Evolutionary conservation across 2,329 filamentous ascomycete genomes (phyloP).

Genomic region (Cladosporium sp.): DNA sequence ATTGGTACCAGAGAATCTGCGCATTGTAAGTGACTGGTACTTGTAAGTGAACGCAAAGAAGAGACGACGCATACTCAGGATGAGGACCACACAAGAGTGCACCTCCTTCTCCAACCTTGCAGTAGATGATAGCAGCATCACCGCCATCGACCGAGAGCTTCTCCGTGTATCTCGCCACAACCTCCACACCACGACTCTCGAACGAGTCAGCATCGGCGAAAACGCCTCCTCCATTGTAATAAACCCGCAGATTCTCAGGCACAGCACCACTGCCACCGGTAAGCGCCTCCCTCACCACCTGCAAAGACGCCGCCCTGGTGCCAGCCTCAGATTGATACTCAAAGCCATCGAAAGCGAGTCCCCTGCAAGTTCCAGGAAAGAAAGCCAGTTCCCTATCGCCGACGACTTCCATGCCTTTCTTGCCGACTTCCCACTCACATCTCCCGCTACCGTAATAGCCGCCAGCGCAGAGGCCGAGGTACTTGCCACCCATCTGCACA

Average conservation of each 20-base stretch:
- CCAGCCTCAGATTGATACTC: constrained; percentile 85
- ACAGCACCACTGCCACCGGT: constrained; percentile 44
- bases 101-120: constrained; percentile 74
- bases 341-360: constrained; percentile 84
- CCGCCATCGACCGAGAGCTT: constrained; percentile 73
- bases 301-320: constrained; percentile 66
- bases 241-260: constrained; percentile 64
- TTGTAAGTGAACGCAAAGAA: background rate
- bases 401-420: constrained; percentile 75
- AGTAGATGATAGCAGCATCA: constrained; percentile 76
- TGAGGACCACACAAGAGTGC: constrained; percentile 83
- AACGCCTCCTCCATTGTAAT: constrained; percentile 92
- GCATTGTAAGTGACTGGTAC: background rate
- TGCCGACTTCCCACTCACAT: constrained; percentile 91
- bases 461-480: constrained; percentile 89
- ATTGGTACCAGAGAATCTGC: constrained; percentile 77
- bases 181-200: constrained; percentile 63
- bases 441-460: constrained; percentile 79
- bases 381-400: constrained; percentile 82
- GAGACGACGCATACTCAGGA: constrained; percentile 71
- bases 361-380: constrained; percentile 81
- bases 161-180: constrained; percentile 76
- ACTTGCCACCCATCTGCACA: constrained; percentile 78
- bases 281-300: constrained; percentile 60
- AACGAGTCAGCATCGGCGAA: constrained; percentile 75